These are phyloP conservation scores for Glarea lozoyensis DNA, from an alignment of 495 filamentous ascomycete genomes.

Conservation along the genomic window DNA sequence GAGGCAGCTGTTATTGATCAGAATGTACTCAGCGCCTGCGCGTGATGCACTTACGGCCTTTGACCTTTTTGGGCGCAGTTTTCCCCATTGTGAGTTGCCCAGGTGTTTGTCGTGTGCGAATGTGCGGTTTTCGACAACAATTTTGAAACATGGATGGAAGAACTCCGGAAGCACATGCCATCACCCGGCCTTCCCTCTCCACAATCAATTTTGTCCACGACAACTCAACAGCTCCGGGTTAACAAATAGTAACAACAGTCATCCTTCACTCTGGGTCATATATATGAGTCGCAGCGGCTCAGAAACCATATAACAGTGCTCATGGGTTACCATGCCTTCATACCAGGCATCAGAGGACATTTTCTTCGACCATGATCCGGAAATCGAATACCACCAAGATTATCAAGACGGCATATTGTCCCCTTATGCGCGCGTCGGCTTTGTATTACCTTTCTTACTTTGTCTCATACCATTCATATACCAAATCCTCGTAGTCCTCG, in stretches of 20 bases:
- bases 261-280: neutral
- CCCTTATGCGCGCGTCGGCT: neutral
- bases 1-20: slow-evolving; percentile 20
- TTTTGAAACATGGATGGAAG: too few relatives aligned
- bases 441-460: slow-evolving; percentile 30
- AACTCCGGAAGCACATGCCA: too few relatives aligned
- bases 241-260: neutral
- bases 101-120: too few relatives aligned
- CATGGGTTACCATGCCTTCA: slow-evolving; percentile 21
- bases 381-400: slow-evolving; percentile 21
- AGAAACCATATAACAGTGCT: neutral
- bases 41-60: slow-evolving; percentile 23
- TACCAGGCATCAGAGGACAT: slow-evolving; percentile 8
- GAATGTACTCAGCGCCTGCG: neutral
- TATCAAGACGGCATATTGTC: slow-evolving; percentile 10
- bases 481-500: slow-evolving; percentile 26
- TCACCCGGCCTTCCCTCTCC: too few relatives aligned
- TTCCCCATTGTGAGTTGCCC: too few relatives aligned
- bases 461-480: slow-evolving; percentile 35
- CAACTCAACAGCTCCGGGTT: too few relatives aligned
- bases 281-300: too few relatives aligned
- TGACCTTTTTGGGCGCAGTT: slow-evolving; percentile 29
- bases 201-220: too few relatives aligned
- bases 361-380: slow-evolving; percentile 19
- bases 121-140: too few relatives aligned